These are phyloP conservation scores for Pterulicium gracile DNA, from an alignment of 1,284 basidiomycete genomes.

Conservation along the genomic window DNA sequence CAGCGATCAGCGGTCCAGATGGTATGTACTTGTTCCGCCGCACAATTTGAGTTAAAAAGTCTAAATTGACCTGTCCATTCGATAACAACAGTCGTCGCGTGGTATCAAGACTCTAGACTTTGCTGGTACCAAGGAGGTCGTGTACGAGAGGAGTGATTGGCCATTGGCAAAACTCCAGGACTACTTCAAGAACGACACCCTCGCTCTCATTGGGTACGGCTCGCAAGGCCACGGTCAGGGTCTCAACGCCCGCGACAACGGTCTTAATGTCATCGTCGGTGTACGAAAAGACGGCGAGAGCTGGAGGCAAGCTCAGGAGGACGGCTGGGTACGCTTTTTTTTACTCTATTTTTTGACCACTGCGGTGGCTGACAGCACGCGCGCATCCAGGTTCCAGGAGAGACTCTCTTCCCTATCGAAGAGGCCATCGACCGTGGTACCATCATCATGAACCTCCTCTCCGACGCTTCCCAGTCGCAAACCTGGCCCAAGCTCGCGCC, in stretches of 20 bases:
- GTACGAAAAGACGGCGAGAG: conserved; percentile 95
- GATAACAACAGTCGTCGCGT: conserved; percentile 32
- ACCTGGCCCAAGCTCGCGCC: conserved; percentile 88
- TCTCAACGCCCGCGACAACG: conserved; percentile 97
- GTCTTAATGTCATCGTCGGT: conserved; percentile 97
- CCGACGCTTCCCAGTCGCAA: conserved; percentile 94
- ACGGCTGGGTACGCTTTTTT: conserved; percentile 76
- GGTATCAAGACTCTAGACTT: conserved; percentile 98
- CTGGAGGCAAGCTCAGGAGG: conserved; percentile 93
- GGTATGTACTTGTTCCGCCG: conserved; percentile 25
- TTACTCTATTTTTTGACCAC: neutral
- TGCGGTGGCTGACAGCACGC: conserved; percentile 3
- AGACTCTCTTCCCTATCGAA: conserved; percentile 97
- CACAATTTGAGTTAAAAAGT: neutral
- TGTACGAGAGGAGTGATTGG: conserved; percentile 99
- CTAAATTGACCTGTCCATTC: conserved; percentile 11
- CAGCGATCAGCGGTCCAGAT: conserved; percentile 26
- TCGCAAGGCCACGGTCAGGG: conserved; percentile 99
- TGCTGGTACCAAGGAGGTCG: conserved; percentile 89
- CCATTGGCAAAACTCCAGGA: conserved; percentile 96
- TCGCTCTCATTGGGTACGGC: conserved; percentile 97
- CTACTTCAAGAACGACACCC: conserved; percentile 99
- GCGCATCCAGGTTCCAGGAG: conserved; percentile 68
- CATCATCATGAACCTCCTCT: conserved; percentile 99
- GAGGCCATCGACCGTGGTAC: conserved; percentile 95